Conservation (phyloP, 495 filamentous ascomycete genomes). For the Podospora didyma region DNA sequence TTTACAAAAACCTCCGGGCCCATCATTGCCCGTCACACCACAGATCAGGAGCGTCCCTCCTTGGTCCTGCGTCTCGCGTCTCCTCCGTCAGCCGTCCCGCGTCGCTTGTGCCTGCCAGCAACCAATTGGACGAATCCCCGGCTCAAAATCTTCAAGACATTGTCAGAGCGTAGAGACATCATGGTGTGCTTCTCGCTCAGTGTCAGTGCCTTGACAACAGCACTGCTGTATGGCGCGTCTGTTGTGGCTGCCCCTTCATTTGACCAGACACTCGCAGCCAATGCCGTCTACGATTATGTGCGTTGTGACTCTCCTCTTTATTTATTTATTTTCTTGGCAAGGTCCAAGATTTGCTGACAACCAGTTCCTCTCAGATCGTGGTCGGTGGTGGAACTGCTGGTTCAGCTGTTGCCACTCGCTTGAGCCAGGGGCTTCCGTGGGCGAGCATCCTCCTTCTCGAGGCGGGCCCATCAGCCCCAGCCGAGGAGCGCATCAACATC, state of each 20-base stretch:
- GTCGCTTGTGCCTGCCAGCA: too few species aligned
- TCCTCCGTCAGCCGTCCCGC: too few species aligned
- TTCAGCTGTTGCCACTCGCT: conserved; percentile 50
- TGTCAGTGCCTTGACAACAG: too few species aligned
- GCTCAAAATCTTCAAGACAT: too few species aligned
- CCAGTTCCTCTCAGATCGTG: conserved; percentile 43
- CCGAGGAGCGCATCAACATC: conserved; percentile 43
- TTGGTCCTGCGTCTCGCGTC: too few species aligned
- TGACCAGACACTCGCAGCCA: neutral
- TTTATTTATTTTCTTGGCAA: neutral
- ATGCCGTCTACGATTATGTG: neutral
- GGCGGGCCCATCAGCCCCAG: conserved; percentile 42
- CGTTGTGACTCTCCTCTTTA: neutral
- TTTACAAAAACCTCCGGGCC: too few species aligned
- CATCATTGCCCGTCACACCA: too few species aligned
- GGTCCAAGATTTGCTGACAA: neutral
- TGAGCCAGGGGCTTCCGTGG: conserved; percentile 48
- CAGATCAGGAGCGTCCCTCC: too few species aligned
- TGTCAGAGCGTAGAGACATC: too few species aligned
- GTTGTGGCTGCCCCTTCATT: neutral
- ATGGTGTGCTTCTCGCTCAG: too few species aligned
- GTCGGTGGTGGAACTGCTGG: conserved; percentile 61
- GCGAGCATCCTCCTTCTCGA: conserved; percentile 51
- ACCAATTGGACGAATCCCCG: too few species aligned
- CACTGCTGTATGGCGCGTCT: too few species aligned